Base-by-base conservation (phyloP, 352 stramenopile species). In the Phytophthora syringae region DNA sequence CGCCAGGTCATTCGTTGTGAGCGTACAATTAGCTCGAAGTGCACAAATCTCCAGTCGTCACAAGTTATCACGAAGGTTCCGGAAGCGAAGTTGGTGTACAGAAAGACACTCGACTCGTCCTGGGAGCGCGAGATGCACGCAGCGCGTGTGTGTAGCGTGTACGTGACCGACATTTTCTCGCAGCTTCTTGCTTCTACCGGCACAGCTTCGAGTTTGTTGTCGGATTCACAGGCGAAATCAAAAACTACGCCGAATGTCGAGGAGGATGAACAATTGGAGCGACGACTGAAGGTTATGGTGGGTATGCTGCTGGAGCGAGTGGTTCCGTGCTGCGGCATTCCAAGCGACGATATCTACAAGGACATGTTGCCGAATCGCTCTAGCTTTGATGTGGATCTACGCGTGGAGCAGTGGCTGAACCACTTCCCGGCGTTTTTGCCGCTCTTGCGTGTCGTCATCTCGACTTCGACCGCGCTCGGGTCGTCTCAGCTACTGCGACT, bases 321-420 rank as follows among this genome's bases (percentile, higher is more conserved):
- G 13, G 64, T 91, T n/a, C 87, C 82, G 39, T 92, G 82, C 68
- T 95, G 86, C 48, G 86, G 84, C 5, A 79, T 92, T 24, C 84
- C 80, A 9, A 90, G 67, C 56, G 87, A 94, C 59, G 87, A 95
- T 3, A 60, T 81, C 9, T 95, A 95, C 80, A 92, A 94, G 74
- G 87, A 95, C 32, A 73, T 82, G 22, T 60, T 95, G 36, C 87
- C 87, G 5, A 92, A 95, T 60, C 85, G 87, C 10, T 94, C 87
- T 6, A 93, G 79, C 51, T 91, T 89, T 36, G 84, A 95, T 48
- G 71, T 94, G 57, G 87, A 95, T 36, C 47, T 94, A 21, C 81
- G 87, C 7, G 78, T 93, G 6, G 87, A 95, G 66, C 87, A 95
- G 61, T 95, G 85, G 85, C 52, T 95, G 27, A 87, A 92, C 53